These are phyloP conservation scores for Ustilago shanxiensis DNA, from an alignment of 1,284 basidiomycete species.

Conservation along the genomic window DNA sequence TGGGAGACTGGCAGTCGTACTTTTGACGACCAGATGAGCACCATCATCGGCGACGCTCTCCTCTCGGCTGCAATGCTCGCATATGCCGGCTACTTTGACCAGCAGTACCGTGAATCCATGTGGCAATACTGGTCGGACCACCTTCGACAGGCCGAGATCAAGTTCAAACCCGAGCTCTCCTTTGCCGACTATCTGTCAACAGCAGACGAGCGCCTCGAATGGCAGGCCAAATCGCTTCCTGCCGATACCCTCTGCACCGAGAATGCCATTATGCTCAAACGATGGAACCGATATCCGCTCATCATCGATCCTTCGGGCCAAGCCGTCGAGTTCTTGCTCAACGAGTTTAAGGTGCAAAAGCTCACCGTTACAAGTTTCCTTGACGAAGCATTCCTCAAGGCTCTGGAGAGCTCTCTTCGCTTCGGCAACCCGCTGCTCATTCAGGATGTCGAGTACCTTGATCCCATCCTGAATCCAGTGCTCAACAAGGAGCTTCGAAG, in stretches of 20 bases:
- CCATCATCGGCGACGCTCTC: slow-evolving; percentile 96
- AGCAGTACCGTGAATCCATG: slow-evolving; percentile 96
- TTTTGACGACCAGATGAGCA: slow-evolving; percentile 98
- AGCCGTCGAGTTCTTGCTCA: slow-evolving; percentile 91
- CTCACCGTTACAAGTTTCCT: slow-evolving; percentile 98
- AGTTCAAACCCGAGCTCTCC: slow-evolving; percentile 91
- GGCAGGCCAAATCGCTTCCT: slow-evolving; percentile 94
- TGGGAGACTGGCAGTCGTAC: slow-evolving; percentile 97
- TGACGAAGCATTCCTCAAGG: slow-evolving; percentile 98
- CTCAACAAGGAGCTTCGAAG: slow-evolving; percentile 94
- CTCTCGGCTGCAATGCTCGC: slow-evolving; percentile 96
- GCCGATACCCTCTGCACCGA: slow-evolving; percentile 95
- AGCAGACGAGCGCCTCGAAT: slow-evolving; percentile 93
- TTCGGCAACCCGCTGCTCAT: slow-evolving; percentile 98
- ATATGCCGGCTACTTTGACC: slow-evolving; percentile 98
- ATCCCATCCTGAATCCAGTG: slow-evolving; percentile 97
- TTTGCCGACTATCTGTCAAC: slow-evolving; percentile 96
- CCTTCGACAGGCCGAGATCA: slow-evolving; percentile 87
- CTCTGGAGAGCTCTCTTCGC: slow-evolving; percentile 96
- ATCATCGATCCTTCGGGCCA: slow-evolving; percentile 99
- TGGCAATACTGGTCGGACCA: slow-evolving; percentile 95
- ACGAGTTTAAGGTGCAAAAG: slow-evolving; percentile 95
- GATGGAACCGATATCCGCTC: slow-evolving; percentile 96
- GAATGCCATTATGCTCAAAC: slow-evolving; percentile 96
- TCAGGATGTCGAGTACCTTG: slow-evolving; percentile 96